Percentiles rank a stretch among this genome's conserved stretches.
Conservation (phyloP, 345 rosid species). For the Euphorbia peplus region DNA sequence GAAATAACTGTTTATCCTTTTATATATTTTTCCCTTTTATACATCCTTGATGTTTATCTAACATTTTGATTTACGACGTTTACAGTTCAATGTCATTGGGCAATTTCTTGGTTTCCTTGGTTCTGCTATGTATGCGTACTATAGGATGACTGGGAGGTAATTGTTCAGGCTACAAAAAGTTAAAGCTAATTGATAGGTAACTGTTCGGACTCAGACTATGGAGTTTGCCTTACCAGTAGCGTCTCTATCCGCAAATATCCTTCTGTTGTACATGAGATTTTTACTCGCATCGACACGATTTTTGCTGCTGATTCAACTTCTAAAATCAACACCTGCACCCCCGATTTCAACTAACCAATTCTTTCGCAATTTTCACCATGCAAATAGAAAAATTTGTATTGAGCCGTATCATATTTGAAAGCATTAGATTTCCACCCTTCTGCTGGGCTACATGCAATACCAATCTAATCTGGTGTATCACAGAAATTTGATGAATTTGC, state of each 20-base stretch:
- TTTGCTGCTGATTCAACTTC: neutral
- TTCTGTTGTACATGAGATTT: slow-evolving; percentile 4
- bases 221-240: slow-evolving; percentile 4
- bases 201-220: neutral
- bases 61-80: slow-evolving; percentile 5
- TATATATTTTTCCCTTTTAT: neutral
- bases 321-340: neutral
- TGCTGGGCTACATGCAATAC: neutral
- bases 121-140: slow-evolving; percentile 89
- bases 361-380: neutral
- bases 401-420: neutral
- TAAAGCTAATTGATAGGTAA: slow-evolving; percentile 64
- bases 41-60: neutral
- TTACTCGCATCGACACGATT: neutral
- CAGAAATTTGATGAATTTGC: neutral
- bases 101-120: slow-evolving; percentile 87
- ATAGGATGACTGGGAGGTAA: slow-evolving; percentile 68
- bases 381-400: neutral
- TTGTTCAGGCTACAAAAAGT: neutral
- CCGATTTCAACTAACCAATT: neutral
- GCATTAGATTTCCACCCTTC: neutral
- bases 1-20: too few relatives aligned
- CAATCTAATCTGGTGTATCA: neutral
- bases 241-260: neutral
- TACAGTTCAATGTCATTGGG: slow-evolving; percentile 84